phyloP scores from a whole-genome alignment of 495 filamentous ascomycete species.

The Aspergillus indologenus region DNA sequence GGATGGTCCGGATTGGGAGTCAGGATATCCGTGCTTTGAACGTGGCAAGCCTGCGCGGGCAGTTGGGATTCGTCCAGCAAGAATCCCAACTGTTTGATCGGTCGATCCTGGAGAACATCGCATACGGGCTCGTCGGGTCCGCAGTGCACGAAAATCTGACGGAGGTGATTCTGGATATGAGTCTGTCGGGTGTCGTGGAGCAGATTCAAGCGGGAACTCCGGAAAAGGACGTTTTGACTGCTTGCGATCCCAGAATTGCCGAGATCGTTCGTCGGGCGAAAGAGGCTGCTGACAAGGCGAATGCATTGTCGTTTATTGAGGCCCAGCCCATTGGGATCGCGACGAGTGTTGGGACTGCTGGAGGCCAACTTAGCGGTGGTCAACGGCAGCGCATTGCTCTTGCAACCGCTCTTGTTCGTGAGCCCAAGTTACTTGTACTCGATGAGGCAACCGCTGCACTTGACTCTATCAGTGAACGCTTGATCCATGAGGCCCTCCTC shows the following conservation, averaged over 20 bases:
- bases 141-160: slow-evolving; percentile 34
- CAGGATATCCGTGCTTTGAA: slow-evolving; percentile 52
- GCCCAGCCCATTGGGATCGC: slow-evolving; percentile 46
- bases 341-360: slow-evolving; percentile 51
- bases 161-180: slow-evolving; percentile 27
- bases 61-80: slow-evolving; percentile 63
- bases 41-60: slow-evolving; percentile 53
- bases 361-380: slow-evolving; percentile 55
- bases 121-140: slow-evolving; percentile 59
- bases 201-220: slow-evolving; percentile 26
- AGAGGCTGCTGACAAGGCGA: slow-evolving; percentile 36
- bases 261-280: slow-evolving; percentile 39
- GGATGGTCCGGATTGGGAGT: slow-evolving; percentile 48
- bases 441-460: slow-evolving; percentile 70
- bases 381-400: slow-evolving; percentile 64
- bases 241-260: slow-evolving; percentile 21
- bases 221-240: slow-evolving; percentile 21
- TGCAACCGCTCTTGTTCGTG: slow-evolving; percentile 66
- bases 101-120: slow-evolving; percentile 67
- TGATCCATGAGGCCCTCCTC: slow-evolving; percentile 46
- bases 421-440: slow-evolving; percentile 70
- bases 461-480: slow-evolving; percentile 50
- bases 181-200: slow-evolving; percentile 27
- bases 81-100: slow-evolving; percentile 60
- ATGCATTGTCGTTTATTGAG: slow-evolving; percentile 45